phyloP scores from a whole-genome alignment of 139 green algal species.

The Chlorella ohadii region DNA sequence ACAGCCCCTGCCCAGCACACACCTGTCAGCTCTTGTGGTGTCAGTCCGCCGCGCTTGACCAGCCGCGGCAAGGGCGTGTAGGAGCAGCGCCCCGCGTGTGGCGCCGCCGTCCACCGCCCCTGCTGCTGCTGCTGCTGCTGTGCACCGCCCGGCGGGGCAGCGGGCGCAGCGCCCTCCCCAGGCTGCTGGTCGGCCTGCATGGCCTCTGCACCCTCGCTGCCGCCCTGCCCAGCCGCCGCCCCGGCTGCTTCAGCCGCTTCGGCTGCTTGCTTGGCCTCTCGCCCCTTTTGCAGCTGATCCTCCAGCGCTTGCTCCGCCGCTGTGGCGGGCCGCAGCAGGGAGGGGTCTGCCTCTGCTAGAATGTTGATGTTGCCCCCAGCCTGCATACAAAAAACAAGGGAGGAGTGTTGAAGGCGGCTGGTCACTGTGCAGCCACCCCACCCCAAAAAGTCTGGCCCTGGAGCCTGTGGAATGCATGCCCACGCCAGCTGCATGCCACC shows the following conservation, averaged over 20 bases:
- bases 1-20: not conserved
- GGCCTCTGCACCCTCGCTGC: not conserved
- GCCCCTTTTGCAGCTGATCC: slow-evolving; percentile 49
- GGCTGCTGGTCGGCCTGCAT: slow-evolving; percentile 31
- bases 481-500: no score
- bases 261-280: slow-evolving; percentile 24
- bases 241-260: not conserved
- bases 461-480: no score
- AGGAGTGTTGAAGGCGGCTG: no score
- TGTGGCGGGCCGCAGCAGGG: slow-evolving; percentile 34
- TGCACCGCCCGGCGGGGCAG: slow-evolving; percentile 19
- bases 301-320: slow-evolving; percentile 67
- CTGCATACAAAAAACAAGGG: no score
- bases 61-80: slow-evolving; percentile 75
- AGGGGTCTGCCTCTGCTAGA: slow-evolving; percentile 62
- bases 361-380: slow-evolving; percentile 64
- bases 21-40: slow-evolving; percentile 66
- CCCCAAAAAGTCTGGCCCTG: no score
- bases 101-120: slow-evolving; percentile 1
- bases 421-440: no score
- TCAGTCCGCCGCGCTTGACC: slow-evolving; percentile 57
- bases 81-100: slow-evolving; percentile 60
- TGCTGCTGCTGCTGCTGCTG: slow-evolving; percentile 31
- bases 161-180: not conserved
- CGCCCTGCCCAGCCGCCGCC: no score